A percentile compares a stretch with the other conserved stretches of the same genome.
These are phyloP conservation scores for Fusarium veterinarium DNA, from an alignment of 2,329 filamentous ascomycete genomes.

Conservation along the genomic window DNA sequence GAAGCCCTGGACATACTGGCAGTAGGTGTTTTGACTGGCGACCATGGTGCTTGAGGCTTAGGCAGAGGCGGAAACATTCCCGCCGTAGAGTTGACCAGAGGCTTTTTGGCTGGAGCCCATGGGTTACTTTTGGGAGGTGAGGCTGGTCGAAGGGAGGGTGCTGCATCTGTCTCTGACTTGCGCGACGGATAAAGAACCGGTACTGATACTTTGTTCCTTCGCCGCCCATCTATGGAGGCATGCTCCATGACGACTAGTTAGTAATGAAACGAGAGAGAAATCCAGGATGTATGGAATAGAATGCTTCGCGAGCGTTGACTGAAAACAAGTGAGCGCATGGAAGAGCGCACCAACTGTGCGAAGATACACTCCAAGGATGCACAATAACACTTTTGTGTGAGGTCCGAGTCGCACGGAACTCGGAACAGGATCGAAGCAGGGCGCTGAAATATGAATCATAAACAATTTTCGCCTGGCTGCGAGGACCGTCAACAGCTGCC, in stretches of 20 bases:
- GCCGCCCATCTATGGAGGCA: constrained; percentile 45
- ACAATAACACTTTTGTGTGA: constrained; percentile 29
- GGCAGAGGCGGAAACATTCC: constrained; percentile 41
- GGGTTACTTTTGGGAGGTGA: constrained; percentile 51
- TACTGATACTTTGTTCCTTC: constrained; percentile 27
- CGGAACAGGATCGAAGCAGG: constrained; percentile 12
- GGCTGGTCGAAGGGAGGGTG: constrained; percentile 45
- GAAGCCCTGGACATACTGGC: constrained; percentile 25
- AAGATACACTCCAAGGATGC: constrained; percentile 23
- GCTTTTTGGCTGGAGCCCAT: constrained; percentile 39
- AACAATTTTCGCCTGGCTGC: background rate
- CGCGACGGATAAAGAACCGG: constrained; percentile 7
- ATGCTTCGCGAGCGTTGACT: constrained; percentile 8
- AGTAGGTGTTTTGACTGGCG: constrained; percentile 10
- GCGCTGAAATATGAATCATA: constrained; percentile 31
- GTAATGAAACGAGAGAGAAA: background rate
- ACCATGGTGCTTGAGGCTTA: constrained; percentile 6
- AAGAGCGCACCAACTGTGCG: constrained; percentile 22
- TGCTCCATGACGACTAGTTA: constrained; percentile 36
- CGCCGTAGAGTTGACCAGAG: background rate
- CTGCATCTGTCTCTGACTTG: constrained; percentile 24
- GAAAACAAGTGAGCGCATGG: constrained; percentile 25
- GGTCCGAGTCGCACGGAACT: constrained; percentile 28
- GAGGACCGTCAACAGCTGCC: constrained; percentile 37
- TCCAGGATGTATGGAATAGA: background rate